phyloP scores from a whole-genome alignment of 257 asterid species.

The Rauvolfia tetraphylla region DNA sequence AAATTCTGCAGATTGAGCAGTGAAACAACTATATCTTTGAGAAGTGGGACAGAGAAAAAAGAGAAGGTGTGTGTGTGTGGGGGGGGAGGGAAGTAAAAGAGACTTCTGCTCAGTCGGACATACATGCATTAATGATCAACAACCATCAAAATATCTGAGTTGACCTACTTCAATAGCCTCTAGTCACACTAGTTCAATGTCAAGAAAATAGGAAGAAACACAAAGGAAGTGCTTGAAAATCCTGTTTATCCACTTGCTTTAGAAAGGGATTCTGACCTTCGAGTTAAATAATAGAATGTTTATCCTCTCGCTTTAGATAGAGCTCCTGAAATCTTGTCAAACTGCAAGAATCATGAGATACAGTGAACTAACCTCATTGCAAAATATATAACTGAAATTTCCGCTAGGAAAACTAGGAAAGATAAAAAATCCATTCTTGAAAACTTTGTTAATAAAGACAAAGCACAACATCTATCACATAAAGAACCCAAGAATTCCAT shows the following conservation, averaged over 20 bases:
- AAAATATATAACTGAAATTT: not conserved
- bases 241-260: not conserved
- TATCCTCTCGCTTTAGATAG: conserved; percentile 26
- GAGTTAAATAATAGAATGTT: not conserved
- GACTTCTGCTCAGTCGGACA: not conserved
- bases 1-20: not conserved
- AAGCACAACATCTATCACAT: not conserved
- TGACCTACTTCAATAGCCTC: not conserved
- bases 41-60: no score
- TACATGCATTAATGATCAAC: not conserved
- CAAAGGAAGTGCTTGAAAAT: not conserved
- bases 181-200: not conserved
- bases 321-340: conserved; percentile 68
- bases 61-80: no score
- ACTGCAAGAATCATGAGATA: conserved; percentile 39
- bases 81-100: not conserved
- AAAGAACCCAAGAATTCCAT: not conserved
- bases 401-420: not conserved
- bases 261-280: not conserved
- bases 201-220: not conserved
- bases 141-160: not conserved
- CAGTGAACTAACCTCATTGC: conserved; percentile 1
- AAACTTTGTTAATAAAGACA: not conserved
- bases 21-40: not conserved
- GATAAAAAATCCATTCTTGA: not conserved